Evolutionary conservation across 208 protist species (phyloP).

Genomic region (Spongospora subterranea): DNA sequence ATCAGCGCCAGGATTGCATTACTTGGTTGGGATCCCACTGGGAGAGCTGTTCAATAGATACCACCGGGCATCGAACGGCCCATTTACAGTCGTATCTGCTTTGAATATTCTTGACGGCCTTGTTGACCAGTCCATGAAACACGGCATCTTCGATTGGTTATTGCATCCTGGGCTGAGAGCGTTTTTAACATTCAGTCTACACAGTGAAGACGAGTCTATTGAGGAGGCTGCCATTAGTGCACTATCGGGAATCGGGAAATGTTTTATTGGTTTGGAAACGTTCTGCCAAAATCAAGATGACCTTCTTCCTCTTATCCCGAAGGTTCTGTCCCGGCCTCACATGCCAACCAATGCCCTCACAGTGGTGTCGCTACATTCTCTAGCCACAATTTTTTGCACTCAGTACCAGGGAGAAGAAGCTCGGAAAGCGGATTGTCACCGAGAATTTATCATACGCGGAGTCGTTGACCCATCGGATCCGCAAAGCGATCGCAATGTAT

Average conservation of each 20-base stretch:
- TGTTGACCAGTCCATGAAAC: neutral
- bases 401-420: neutral
- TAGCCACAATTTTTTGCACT: neutral
- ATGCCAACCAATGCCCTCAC: neutral
- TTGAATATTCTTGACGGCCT: neutral
- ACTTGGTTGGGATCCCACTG: neutral
- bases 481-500: neutral
- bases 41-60: neutral
- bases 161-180: neutral
- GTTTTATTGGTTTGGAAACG: neutral
- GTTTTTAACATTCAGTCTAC: neutral
- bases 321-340: neutral
- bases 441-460: neutral
- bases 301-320: neutral
- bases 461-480: neutral
- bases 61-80: neutral
- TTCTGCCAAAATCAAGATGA: neutral
- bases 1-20: neutral
- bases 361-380: neutral
- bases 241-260: neutral
- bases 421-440: neutral
- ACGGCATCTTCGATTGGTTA: neutral
- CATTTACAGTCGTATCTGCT: neutral
- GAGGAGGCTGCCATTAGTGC: neutral
- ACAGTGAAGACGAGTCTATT: neutral